Conservation (phyloP, 2,329 filamentous ascomycete species). For the Elsinoe necatrix region DNA sequence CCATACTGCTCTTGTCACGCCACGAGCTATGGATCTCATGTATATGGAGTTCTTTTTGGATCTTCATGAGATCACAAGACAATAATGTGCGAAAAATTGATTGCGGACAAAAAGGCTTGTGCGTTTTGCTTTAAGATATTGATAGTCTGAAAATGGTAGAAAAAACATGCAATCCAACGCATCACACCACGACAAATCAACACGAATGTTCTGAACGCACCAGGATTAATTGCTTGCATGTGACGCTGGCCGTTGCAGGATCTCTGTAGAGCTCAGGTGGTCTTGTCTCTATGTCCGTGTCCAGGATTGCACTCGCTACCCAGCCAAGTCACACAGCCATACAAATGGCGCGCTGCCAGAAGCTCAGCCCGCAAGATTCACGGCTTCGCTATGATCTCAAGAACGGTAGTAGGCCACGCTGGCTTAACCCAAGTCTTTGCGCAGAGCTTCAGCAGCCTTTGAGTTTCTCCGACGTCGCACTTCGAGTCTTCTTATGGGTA, state of each 20-base stretch:
- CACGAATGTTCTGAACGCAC: not conserved
- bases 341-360: not conserved
- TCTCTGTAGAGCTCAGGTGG: too few species aligned
- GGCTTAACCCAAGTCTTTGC: not conserved
- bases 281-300: too few species aligned
- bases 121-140: not conserved
- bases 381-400: not conserved
- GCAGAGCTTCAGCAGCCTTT: not conserved
- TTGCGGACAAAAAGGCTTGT: not conserved
- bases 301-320: too few species aligned
- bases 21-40: conserved; percentile 33
- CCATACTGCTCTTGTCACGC: conserved; percentile 33
- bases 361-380: not conserved
- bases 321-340: not conserved
- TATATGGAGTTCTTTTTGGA: too few species aligned
- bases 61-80: too few species aligned
- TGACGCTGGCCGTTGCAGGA: too few species aligned
- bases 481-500: too few species aligned
- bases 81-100: not conserved
- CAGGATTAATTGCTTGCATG: too few species aligned
- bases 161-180: not conserved
- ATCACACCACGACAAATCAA: not conserved
- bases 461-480: not conserved
- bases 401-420: not conserved
- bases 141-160: not conserved